Percentiles rank a stretch among this genome's conserved stretches.
Conservation (phyloP, 2,329 filamentous ascomycete species). For the Fonsecaea multimorphosa region DNA sequence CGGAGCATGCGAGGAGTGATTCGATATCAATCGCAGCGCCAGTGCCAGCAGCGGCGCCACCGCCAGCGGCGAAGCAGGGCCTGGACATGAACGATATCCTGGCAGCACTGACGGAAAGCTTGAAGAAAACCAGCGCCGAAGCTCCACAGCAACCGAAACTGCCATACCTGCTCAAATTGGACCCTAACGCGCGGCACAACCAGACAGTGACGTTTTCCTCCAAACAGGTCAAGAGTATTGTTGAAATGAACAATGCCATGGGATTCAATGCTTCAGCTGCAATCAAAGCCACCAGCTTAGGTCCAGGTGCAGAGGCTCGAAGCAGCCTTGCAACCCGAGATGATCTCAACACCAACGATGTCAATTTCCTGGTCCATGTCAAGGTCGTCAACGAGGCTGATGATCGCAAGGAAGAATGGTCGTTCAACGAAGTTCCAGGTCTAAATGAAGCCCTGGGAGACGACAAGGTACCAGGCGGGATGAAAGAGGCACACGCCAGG, state of each 20-base stretch:
- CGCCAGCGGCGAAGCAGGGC: background rate
- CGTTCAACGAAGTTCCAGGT: slow-evolving; percentile 16
- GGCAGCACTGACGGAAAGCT: background rate
- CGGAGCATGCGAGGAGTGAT: background rate
- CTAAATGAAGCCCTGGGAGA: slow-evolving; percentile 6
- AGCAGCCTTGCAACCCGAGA: slow-evolving; percentile 13
- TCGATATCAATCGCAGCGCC: background rate
- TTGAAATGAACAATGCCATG: slow-evolving; percentile 22
- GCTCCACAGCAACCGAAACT: slow-evolving; percentile 8
- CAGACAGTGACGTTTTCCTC: slow-evolving; percentile 20
- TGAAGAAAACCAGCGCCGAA: slow-evolving; percentile 10
- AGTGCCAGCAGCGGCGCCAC: background rate
- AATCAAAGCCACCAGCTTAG: slow-evolving; percentile 21
- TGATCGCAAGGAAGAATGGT: slow-evolving; percentile 21
- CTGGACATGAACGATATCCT: slow-evolving; percentile 6
- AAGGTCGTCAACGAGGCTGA: slow-evolving; percentile 23
- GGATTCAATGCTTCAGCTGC: slow-evolving; percentile 19
- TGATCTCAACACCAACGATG: slow-evolving; percentile 16
- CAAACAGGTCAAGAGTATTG: slow-evolving; percentile 20
- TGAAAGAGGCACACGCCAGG: slow-evolving; percentile 1
- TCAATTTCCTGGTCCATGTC: slow-evolving; percentile 25
- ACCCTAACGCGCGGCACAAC: slow-evolving; percentile 15
- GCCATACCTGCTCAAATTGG: slow-evolving; percentile 18
- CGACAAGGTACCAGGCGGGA: background rate
- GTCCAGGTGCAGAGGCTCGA: slow-evolving; percentile 11